These are phyloP conservation scores for Skeletonema potamos DNA, from an alignment of 108 stramenopile species.

Conservation along the genomic window DNA sequence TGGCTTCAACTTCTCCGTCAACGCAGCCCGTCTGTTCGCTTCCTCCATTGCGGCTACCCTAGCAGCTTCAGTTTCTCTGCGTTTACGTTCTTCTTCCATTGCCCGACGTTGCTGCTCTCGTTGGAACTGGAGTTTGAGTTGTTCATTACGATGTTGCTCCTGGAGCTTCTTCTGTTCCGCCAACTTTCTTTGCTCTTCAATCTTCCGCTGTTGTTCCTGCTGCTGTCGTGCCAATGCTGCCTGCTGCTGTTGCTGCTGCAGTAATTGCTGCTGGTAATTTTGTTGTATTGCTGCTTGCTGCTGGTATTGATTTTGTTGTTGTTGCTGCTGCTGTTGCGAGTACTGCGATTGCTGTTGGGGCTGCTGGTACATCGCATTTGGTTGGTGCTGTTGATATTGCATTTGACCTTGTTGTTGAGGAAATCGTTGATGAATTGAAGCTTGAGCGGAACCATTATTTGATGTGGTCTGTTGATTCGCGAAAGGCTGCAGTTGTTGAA, in stretches of 20 bases:
- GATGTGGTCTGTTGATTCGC: background rate
- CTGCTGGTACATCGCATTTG: slow-evolving; percentile 1
- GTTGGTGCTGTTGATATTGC: slow-evolving; percentile 9
- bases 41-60: slow-evolving; percentile 21
- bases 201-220: slow-evolving; percentile 15
- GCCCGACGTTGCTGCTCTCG: slow-evolving; percentile 18
- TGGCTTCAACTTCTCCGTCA: slow-evolving; percentile 31
- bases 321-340: slow-evolving; percentile 13
- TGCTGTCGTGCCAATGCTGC: slow-evolving; percentile 6
- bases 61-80: slow-evolving; percentile 24
- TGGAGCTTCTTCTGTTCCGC: slow-evolving; percentile 31
- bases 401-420: background rate
- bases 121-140: slow-evolving; percentile 25
- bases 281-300: slow-evolving; percentile 25
- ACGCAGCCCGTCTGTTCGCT: slow-evolving; percentile 15
- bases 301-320: background rate
- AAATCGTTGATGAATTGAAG: background rate
- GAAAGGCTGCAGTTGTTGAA: slow-evolving; percentile 9
- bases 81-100: slow-evolving; percentile 27
- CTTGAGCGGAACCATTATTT: background rate
- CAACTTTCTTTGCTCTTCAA: slow-evolving; percentile 16
- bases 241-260: slow-evolving; percentile 16
- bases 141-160: slow-evolving; percentile 33
- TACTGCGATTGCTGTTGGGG: slow-evolving; percentile 16
- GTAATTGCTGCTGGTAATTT: slow-evolving; percentile 25